These are phyloP conservation scores for Gastrolobium villosum DNA, from an alignment of 306 rosid genomes.

Conservation along the genomic window DNA sequence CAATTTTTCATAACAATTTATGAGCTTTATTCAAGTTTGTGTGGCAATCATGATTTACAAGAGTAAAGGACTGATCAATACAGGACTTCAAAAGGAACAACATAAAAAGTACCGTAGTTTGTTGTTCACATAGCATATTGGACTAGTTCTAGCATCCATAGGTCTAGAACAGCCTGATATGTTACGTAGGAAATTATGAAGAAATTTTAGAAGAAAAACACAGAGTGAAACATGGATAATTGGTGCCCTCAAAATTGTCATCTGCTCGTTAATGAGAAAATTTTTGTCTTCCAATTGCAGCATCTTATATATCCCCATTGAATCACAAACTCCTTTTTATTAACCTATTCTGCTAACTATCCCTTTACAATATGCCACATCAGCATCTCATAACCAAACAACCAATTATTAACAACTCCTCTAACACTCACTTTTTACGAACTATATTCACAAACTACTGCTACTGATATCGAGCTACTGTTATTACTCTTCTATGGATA, in stretches of 20 bases:
- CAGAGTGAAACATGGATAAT: slow-evolving; percentile 2
- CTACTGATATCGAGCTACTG: no score
- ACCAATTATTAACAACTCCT: no score
- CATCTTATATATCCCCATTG: neutral
- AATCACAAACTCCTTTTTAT: no score
- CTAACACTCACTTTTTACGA: no score
- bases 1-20: neutral
- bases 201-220: slow-evolving; percentile 7
- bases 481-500: no score
- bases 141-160: slow-evolving; percentile 1
- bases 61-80: neutral
- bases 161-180: slow-evolving; percentile 6
- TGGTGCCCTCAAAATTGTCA: neutral
- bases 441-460: no score
- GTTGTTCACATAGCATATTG: neutral
- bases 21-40: neutral
- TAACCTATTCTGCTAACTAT: no score
- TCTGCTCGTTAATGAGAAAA: neutral
- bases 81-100: neutral
- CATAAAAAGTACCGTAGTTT: neutral
- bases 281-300: neutral
- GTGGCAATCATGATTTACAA: slow-evolving; percentile 13
- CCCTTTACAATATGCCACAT: no score
- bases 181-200: neutral
- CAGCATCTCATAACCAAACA: no score